phyloP scores from a whole-genome alignment of 768 basidiomycete genomes.

The Lactarius pseudohatsudake region DNA sequence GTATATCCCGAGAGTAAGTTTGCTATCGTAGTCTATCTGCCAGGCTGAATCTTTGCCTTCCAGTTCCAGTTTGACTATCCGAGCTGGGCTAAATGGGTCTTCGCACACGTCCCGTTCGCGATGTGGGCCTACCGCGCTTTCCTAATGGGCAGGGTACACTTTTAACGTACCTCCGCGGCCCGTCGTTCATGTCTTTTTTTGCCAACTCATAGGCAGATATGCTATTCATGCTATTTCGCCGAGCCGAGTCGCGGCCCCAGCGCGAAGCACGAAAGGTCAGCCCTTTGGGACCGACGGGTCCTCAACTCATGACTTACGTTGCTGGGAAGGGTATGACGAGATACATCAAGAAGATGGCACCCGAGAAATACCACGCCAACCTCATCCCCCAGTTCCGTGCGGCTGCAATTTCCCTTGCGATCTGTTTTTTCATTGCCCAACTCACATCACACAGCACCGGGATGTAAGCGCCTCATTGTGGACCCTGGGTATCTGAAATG shows the following conservation, averaged over 20 bases:
- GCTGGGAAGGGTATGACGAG: conserved; percentile 39
- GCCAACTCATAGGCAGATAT: conserved; percentile 14
- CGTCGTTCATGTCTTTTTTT: neutral
- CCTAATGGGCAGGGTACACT: conserved; percentile 44
- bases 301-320: neutral
- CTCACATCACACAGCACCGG: conserved; percentile 42
- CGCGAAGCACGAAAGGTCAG: conserved; percentile 10
- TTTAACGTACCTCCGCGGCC: neutral
- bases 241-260: conserved; percentile 8
- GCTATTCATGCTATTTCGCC: neutral
- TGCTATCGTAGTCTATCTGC: conserved; percentile 1
- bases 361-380: conserved; percentile 31
- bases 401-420: conserved; percentile 27
- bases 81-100: conserved; percentile 50
- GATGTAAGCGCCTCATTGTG: conserved; percentile 63
- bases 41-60: neutral
- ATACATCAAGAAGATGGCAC: conserved; percentile 51
- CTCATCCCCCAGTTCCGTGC: conserved; percentile 55
- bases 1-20: conserved; percentile 49
- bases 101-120: conserved; percentile 51
- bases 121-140: conserved; percentile 49
- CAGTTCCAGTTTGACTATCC: conserved; percentile 46
- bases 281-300: neutral
- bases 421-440: neutral
- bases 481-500: conserved; percentile 59